These are phyloP conservation scores for Picea abies DNA, from an alignment of 83 land plant species.

Conservation along the genomic window DNA sequence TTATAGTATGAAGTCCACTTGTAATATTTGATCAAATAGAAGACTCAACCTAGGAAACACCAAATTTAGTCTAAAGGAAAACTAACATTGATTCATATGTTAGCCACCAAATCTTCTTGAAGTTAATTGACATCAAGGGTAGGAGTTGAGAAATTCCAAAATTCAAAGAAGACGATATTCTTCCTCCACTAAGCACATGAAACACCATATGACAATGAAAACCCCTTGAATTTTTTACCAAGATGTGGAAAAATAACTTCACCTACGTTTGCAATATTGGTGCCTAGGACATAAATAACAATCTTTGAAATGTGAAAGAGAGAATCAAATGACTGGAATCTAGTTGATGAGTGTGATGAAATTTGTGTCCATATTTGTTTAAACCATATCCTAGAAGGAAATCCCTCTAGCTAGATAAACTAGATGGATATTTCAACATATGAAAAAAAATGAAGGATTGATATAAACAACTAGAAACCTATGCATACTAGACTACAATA, in stretches of 20 bases:
- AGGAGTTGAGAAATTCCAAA: constrained; percentile 39
- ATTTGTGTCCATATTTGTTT: constrained; percentile 24
- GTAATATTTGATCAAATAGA: not conserved
- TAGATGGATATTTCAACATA: constrained; percentile 67
- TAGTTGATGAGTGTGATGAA: not conserved
- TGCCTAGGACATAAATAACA: constrained; percentile 29
- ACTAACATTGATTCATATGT: constrained; percentile 40
- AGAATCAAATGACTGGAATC: not conserved
- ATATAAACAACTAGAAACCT: constrained; percentile 54
- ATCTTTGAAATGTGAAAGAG: not conserved
- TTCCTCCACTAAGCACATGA: constrained; percentile 42
- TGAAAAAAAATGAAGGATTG: constrained; percentile 76
- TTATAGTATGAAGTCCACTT: not conserved
- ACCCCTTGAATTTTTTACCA: constrained; percentile 30
- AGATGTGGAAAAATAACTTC: constrained; percentile 52
- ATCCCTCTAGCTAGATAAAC: constrained; percentile 59
- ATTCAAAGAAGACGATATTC: constrained; percentile 24
- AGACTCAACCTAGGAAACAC: too few species aligned
- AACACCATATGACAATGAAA: constrained; percentile 31
- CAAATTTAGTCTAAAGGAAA: constrained; percentile 2
- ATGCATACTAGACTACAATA: constrained; percentile 43
- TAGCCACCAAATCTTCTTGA: constrained; percentile 58
- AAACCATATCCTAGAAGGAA: constrained; percentile 94
- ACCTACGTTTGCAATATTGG: constrained; percentile 46
- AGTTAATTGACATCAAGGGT: constrained; percentile 60